Conservation (phyloP, 2,329 filamentous ascomycete genomes). For the Aspergillus awamori region DNA sequence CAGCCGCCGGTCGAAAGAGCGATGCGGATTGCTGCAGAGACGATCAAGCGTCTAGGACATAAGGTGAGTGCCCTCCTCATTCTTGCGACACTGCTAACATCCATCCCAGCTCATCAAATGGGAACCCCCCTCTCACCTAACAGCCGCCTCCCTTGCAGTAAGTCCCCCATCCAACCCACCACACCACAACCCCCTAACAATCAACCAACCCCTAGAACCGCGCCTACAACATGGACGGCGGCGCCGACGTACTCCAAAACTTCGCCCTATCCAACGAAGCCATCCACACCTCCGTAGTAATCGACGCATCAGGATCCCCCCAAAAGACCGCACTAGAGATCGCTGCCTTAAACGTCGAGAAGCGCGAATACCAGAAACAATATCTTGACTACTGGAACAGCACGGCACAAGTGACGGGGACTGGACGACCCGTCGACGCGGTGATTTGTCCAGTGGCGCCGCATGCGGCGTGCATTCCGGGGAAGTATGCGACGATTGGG, state of each 20-base stretch:
- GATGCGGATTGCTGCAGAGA: conserved; percentile 54
- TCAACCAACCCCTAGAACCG: conserved; percentile 18
- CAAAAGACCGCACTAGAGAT: conserved; percentile 49
- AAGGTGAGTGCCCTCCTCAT: conserved; percentile 28
- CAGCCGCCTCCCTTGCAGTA: conserved; percentile 45
- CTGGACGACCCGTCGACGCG: conserved; percentile 57
- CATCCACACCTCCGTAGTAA: conserved; percentile 47
- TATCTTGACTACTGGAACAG: conserved; percentile 69
- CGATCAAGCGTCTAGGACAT: conserved; percentile 57
- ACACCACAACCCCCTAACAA: too few relatives aligned
- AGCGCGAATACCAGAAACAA: conserved; percentile 58
- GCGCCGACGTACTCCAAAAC: conserved; percentile 53
- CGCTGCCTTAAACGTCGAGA: conserved; percentile 54
- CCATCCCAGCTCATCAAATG: conserved; percentile 55
- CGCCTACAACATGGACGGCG: conserved; percentile 49
- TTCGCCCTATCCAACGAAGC: conserved; percentile 61
- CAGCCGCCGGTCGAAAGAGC: conserved; percentile 63
- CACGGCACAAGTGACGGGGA: conserved; percentile 54
- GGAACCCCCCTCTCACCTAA: conserved; percentile 56
- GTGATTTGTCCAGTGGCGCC: conserved; percentile 48
- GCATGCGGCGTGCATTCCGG: conserved; percentile 45
- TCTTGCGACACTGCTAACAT: not conserved
- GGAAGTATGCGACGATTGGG: conserved; percentile 51
- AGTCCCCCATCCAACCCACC: conserved; percentile 18
- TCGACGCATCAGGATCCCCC: conserved; percentile 29